Evolutionary conservation across 2,329 filamentous ascomycete genomes (phyloP), one percentile per base, ranked within the genome.

Genomic region (Fonsecaea erecta): DNA sequence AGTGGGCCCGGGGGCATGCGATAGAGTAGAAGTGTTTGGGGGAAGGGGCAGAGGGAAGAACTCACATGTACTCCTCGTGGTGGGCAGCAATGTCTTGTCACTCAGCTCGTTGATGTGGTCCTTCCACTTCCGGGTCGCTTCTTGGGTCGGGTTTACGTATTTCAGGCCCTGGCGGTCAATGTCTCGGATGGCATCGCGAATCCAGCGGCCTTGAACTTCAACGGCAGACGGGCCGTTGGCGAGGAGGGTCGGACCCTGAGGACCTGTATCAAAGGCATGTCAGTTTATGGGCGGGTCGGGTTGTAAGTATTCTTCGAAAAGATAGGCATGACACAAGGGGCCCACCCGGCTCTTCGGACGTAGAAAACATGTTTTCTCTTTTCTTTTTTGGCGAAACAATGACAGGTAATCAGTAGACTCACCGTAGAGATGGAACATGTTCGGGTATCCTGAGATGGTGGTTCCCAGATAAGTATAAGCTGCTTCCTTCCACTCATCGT

Each of bases 191-290:
- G 74, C 73, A 53, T 84, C 80, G 16, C 78, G 76, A 62, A 73
- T 72, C 85, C 84, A 88, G 0, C 83, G 77, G 1, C 84, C 85
- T 70, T 88, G 86, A 0, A 85, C 70, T 68, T 87, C 84, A 16
- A 84, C 80, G 1, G 77, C 80, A 0, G 82, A 80, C 0, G 86
- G 86, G 0, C 85, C 86, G 68, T 88, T 88, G 74, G 78, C 74
- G 8, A 87, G 76, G 0, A 84, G 79, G 0, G 85, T 86, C 0
- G 85, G 86, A 0, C 78, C 83, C 26, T 88, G 85, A 0, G 81
- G 76, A 0, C 43, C 43, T 48, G 21, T 24, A 2, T 24, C 43
- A 24, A 24, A 11, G 21, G 43, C 18, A 24, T 18, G 21, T 48
- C 21, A 48, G 43, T 48, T 24, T 8, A 48, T 48, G 12, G 18